Evolutionary conservation across 768 basidiomycete genomes (phyloP).

Genomic region (Erythrobasidium yunnanense): DNA sequence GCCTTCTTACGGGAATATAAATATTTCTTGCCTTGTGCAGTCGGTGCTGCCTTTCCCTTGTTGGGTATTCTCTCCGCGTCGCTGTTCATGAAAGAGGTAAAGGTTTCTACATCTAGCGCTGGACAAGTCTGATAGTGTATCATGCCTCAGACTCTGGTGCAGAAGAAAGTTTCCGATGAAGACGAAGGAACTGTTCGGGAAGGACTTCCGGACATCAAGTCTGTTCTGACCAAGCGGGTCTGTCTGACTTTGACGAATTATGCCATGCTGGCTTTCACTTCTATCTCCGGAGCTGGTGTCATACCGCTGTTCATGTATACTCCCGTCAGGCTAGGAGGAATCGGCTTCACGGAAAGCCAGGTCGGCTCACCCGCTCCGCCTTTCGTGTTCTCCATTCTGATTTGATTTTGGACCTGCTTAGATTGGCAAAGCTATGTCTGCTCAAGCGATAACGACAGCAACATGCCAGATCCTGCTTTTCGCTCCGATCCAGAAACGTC

Average conservation of each 20-base stretch:
- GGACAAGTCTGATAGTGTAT: not conserved
- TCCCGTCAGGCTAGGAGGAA: slow-evolving; percentile 31
- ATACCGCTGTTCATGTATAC: slow-evolving; percentile 35
- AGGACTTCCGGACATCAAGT: slow-evolving; percentile 10
- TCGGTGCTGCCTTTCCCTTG: slow-evolving; percentile 33
- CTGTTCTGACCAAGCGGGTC: slow-evolving; percentile 13
- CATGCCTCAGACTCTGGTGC: too few relatives aligned
- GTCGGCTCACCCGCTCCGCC: not conserved
- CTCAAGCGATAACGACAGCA: slow-evolving; percentile 29
- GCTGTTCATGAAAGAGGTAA: slow-evolving; percentile 36
- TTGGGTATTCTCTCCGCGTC: slow-evolving; percentile 28
- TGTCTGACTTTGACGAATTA: slow-evolving; percentile 8
- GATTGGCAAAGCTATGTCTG: slow-evolving; percentile 30
- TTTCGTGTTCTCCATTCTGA: too few relatives aligned
- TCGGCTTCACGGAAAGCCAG: slow-evolving; percentile 14
- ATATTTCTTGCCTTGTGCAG: slow-evolving; percentile 34
- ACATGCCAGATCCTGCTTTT: slow-evolving; percentile 32
- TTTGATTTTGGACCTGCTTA: not conserved
- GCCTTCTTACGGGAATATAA: slow-evolving; percentile 30
- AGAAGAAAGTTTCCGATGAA: not conserved
- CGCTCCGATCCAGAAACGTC: slow-evolving; percentile 29
- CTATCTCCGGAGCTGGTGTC: slow-evolving; percentile 7
- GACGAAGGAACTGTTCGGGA: not conserved
- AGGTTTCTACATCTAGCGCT: not conserved
- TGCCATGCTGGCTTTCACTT: slow-evolving; percentile 22